Conservation (phyloP, 2,329 filamentous ascomycete species). For the Diaporthe helianthi region DNA sequence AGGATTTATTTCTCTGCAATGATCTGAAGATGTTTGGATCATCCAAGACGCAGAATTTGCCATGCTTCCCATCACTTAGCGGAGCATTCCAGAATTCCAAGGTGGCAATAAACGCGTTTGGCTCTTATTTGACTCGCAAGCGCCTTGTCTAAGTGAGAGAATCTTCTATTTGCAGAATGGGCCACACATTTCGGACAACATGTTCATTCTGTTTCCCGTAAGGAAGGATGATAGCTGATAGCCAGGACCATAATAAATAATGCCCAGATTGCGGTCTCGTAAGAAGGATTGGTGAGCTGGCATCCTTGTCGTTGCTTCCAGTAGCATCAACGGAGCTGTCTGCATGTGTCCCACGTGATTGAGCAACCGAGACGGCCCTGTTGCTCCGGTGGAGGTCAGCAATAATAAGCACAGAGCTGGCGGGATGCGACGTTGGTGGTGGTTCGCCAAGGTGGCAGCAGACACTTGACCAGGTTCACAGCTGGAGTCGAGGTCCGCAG, state of each 20-base stretch:
- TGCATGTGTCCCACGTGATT: background rate
- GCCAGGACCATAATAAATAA: background rate
- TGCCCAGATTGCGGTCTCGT: background rate
- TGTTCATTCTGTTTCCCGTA: too few relatives aligned
- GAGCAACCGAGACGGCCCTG: background rate
- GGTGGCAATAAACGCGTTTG: too few relatives aligned
- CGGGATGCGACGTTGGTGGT: background rate
- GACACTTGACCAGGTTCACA: background rate
- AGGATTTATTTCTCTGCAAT: background rate
- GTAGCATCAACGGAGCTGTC: background rate
- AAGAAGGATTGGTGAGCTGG: background rate
- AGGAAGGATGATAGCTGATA: background rate
- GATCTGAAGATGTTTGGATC: background rate
- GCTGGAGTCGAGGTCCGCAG: conserved; percentile 2
- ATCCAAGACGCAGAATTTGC: background rate
- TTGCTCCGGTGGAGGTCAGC: conserved; percentile 6
- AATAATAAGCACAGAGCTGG: background rate
- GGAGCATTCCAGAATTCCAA: background rate
- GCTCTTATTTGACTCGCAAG: too few relatives aligned
- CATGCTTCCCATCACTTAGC: background rate
- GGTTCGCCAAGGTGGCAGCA: conserved; percentile 23
- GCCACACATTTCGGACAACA: background rate
- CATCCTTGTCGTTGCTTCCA: background rate
- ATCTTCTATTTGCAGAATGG: too few relatives aligned
- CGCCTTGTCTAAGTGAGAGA: too few relatives aligned